Conservation (phyloP, 225 moss, liverwort and hornwort species). For the Pleurozium schreberi region DNA sequence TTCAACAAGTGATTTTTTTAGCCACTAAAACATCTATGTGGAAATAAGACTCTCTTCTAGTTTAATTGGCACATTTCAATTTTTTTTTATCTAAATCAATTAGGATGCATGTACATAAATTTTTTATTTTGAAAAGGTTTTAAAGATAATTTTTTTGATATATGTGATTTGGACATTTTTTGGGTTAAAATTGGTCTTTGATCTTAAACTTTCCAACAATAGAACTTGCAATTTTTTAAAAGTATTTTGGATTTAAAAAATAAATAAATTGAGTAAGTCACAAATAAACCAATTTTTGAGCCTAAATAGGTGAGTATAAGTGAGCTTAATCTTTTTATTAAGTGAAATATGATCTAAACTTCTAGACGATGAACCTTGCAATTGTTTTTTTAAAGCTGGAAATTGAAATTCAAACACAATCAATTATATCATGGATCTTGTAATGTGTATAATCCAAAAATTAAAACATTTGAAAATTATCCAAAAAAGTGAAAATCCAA, state of each 20-base stretch:
- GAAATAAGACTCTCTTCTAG: background rate
- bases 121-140: background rate
- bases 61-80: background rate
- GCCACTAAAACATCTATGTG: background rate
- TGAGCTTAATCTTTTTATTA: background rate
- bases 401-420: background rate
- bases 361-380: accelerated
- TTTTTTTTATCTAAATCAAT: background rate
- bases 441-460: too few species aligned
- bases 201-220: background rate
- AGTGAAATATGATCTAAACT: background rate
- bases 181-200: background rate
- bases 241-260: background rate
- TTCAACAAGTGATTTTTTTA: background rate
- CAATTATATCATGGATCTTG: background rate
- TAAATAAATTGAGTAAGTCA: background rate
- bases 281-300: background rate
- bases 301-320: background rate
- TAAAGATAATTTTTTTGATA: background rate
- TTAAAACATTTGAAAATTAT: background rate
- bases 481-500: background rate
- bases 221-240: background rate
- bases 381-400: background rate
- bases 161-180: background rate
- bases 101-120: background rate